Evolutionary conservation across 1,139 yeast species (phyloP), one percentile per base, ranked within the genome.

Genomic region (Debaryomyces psychrophilus): DNA sequence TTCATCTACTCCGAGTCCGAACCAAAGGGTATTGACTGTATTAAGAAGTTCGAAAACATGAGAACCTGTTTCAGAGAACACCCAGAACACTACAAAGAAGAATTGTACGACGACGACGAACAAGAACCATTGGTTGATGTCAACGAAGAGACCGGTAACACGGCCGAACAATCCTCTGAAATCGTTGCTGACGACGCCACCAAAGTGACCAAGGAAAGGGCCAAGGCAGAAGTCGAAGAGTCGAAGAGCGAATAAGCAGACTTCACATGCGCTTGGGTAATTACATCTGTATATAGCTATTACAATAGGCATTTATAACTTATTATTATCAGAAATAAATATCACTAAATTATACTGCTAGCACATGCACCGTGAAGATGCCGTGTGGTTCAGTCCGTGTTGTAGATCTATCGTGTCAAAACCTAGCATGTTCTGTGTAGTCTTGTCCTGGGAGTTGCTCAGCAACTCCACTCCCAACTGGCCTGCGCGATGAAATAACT

Each of bases 21-120:
- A 64, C 98, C 98, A 61, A 93, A 93, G 75, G 99, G 99, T 46
- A 85, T 89, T 52, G 98, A 95, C 65, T 93, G 99, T 73, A 85
- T 93, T 57, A 93, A 89, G 61, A 90, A 90, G 69, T 90, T 93
- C 71, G 83, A 86, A 61, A 81, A 76, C 58, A 93, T 95, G 99
- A 96, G 96, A 76, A 79, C 82, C 54, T 95, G 99, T 73, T 95
- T 95, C 82, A 86, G 93, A 73, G 75, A 81, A 64, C 82, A 93
- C 69, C 99, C 99, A 31, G 99, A 95, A 52, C 86, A 89, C 49
- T 95, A 95, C 68, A 88, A 92, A 54, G 98, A 92, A 62, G 96
- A 90, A 68, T 77, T 92, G 57, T 82, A 87, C 64, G 93, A 85
- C 45, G 95, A 85, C 50, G 93, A 79, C 37, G 82, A 77, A 42